phyloP scores from a whole-genome alignment of 176 grass and related monocot species.

The Zea mays region Zm-B73-REFERENCE-NAM-5.0 NC_050100.1:212105501-212106000 shows the following conservation, averaged over 20 bases:
- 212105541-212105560: constrained; percentile 98
- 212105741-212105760: constrained; percentile 81
- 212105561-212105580: constrained; percentile 81
- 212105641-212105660: constrained; percentile 24
- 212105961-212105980: constrained; percentile 55
- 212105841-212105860: constrained; percentile 31
- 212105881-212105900: constrained; percentile 40
- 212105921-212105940: constrained; percentile 16
- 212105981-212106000: constrained; percentile 52
- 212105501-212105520: constrained; percentile 81
- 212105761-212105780: constrained; percentile 79
- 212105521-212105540: constrained; percentile 79
- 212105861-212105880: constrained; percentile 8
- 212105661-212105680: constrained; percentile 44
- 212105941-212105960: constrained; percentile 37
- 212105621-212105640: constrained; percentile 10
- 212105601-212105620: constrained; percentile 30
- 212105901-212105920: constrained; percentile 24
- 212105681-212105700: constrained; percentile 72
- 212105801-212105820: constrained; percentile 47
- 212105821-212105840: constrained; percentile 39
- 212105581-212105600: constrained; percentile 74
- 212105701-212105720: constrained; percentile 97
- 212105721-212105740: constrained; percentile 87
- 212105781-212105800: constrained; percentile 79